A percentile compares a stretch with the other conserved stretches of the same genome.
Evolutionary conservation across 352 stramenopile species (phyloP).

Genomic region (Pythium insidiosum): DNA sequence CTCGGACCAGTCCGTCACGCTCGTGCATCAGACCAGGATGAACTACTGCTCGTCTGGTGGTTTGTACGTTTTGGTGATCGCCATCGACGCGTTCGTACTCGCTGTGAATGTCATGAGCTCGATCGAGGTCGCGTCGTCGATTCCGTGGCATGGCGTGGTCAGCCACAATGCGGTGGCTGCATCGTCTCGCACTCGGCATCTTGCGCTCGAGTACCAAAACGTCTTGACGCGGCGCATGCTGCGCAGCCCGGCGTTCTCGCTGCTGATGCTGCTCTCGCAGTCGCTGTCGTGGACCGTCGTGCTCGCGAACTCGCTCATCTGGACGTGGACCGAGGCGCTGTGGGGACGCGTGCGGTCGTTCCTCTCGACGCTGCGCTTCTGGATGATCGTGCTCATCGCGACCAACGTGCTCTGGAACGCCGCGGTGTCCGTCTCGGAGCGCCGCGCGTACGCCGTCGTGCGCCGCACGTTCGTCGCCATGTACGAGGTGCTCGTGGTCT

Average conservation of each 20-base stretch:
- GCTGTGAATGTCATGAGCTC: background rate
- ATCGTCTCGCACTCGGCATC: too few species aligned
- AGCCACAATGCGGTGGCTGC: background rate
- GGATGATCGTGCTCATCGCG: background rate
- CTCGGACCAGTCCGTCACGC: background rate
- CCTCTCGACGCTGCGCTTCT: background rate
- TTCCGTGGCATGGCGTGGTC: background rate
- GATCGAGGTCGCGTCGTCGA: background rate
- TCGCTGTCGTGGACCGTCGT: background rate
- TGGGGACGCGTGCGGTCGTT: background rate
- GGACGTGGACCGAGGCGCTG: background rate
- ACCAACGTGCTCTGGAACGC: background rate
- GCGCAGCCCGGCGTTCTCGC: background rate
- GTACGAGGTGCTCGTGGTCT: background rate
- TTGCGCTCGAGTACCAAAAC: background rate
- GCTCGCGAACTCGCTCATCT: background rate
- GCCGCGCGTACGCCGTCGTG: background rate
- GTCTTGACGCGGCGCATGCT: background rate
- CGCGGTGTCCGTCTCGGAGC: background rate
- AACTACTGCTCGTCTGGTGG: background rate
- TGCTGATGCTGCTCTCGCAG: background rate
- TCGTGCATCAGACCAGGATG: background rate
- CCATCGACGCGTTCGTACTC: background rate
- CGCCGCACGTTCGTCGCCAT: background rate
- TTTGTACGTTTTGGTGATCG: background rate